Evolutionary conservation across 1,284 basidiomycete species (phyloP).

Genomic region (Sanghuangporus weigelae): DNA sequence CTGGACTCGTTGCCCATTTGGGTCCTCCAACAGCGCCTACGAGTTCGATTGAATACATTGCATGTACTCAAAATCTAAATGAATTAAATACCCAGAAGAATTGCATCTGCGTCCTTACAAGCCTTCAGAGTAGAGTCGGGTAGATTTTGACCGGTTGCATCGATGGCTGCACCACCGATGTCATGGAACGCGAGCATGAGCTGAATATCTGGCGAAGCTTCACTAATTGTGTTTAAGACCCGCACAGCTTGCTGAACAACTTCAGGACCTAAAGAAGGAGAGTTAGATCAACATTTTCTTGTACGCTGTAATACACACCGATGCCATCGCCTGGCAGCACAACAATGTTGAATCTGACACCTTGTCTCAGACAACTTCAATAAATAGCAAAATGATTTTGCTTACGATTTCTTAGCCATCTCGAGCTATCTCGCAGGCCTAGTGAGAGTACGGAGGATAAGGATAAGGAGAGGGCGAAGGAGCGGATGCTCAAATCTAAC

Average conservation of each 20-base stretch:
- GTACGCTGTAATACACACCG: conserved; percentile 53
- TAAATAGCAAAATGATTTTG: neutral
- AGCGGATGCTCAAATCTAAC: neutral
- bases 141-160: conserved; percentile 78
- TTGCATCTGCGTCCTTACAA: conserved; percentile 86
- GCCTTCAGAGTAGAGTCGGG: conserved; percentile 84
- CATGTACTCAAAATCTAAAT: neutral
- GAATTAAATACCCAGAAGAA: conserved; percentile 70
- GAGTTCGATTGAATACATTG: conserved; percentile 13
- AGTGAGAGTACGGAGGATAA: neutral
- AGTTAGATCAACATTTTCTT: neutral
- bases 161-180: conserved; percentile 95
- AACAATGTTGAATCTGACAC: conserved; percentile 75
- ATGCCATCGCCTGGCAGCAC: conserved; percentile 97
- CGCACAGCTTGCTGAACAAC: conserved; percentile 87
- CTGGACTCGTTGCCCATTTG: conserved; percentile 93
- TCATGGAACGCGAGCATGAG: conserved; percentile 75
- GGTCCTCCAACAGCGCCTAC: conserved; percentile 94
- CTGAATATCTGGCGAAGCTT: conserved; percentile 54
- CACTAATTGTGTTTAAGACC: conserved; percentile 75
- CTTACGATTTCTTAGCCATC: conserved; percentile 41
- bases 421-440: neutral
- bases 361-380: neutral
- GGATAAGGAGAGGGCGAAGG: neutral
- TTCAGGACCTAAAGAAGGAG: conserved; percentile 84